Base-by-base conservation (phyloP, 2,329 filamentous ascomycete species). In the Cladosporium sp. region DNA sequence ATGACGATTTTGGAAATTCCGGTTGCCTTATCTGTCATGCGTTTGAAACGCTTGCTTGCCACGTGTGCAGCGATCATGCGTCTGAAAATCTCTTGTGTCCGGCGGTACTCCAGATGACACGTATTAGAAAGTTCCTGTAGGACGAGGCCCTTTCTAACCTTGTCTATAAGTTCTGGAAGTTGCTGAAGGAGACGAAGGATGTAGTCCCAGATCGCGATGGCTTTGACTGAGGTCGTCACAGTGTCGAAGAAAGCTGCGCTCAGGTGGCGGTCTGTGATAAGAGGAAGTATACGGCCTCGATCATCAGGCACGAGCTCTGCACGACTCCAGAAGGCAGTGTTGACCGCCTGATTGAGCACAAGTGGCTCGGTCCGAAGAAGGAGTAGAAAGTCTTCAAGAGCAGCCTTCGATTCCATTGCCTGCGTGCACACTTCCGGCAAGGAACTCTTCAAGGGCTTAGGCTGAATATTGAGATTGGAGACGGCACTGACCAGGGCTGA, bases 121-220 rank as follows among this genome's bases (percentile, higher is more conserved):
- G 60, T 49, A 34, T 61, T 61, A 4, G 60, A 59, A n/a, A 61
- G 50, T 28, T 61, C 60, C 24, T 58, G 50, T 24, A 39, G 15
- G 39, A 61, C n/a, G 32, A 61, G 37, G 10, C 48, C n/a, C 32
- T 55, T 54, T 19, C 24, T 61, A 4, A 58, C 17, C 39, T 60
- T 61, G 39, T 60, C 54, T 19, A 25, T 42, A 37, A 51, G 17
- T n/a, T 20, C 42, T 20, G 45, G 52, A 19, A 60, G 44, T 24
- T 44, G 39, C 34, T 53, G 36, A 9, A 58, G 19, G 15, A 61
- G 50, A 47, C 22, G 54, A 20, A 55, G 13, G 37, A 61, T 59
- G 28, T 61, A 60, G 25, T 61, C 50, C 60, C 60, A 61, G 20
- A 56, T 56, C 15, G 55, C 57, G 37, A 61, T 53, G n/a, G 49